phyloP scores from a whole-genome alignment of 495 filamentous ascomycete genomes.

The Xylaria nigripes region DNA sequence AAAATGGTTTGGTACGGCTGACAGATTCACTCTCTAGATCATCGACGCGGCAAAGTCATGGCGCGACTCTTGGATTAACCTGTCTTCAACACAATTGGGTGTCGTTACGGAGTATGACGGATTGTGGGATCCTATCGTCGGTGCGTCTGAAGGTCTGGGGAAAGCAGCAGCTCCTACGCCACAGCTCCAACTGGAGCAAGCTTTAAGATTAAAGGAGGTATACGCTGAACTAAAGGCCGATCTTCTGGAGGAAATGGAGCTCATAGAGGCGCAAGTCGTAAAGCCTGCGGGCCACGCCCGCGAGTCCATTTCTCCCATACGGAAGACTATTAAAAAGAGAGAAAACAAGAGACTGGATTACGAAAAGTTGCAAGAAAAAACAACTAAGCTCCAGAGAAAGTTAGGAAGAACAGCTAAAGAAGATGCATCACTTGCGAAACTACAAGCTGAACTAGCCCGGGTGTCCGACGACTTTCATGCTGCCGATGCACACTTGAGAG shows the following conservation, averaged over 20 bases:
- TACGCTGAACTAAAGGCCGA: slow-evolving; percentile 72
- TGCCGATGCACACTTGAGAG: slow-evolving; percentile 73
- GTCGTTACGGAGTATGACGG: slow-evolving; percentile 64
- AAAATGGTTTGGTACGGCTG: neutral
- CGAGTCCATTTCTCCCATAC: slow-evolving; percentile 62
- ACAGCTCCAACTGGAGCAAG: slow-evolving; percentile 53
- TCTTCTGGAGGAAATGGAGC: slow-evolving; percentile 61
- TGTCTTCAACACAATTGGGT: slow-evolving; percentile 63
- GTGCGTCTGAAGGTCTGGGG: slow-evolving; percentile 44
- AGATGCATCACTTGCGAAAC: slow-evolving; percentile 64
- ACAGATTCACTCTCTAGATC: slow-evolving; percentile 45
- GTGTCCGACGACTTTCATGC: slow-evolving; percentile 69
- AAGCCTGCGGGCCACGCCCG: slow-evolving; percentile 65
- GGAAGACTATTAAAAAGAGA: slow-evolving; percentile 87
- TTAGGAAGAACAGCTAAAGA: slow-evolving; percentile 66
- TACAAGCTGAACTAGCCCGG: slow-evolving; percentile 64
- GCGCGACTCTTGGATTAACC: slow-evolving; percentile 76
- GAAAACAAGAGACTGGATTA: slow-evolving; percentile 87
- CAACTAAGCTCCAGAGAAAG: slow-evolving; percentile 65
- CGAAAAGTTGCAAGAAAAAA: slow-evolving; percentile 69
- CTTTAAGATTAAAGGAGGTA: slow-evolving; percentile 55
- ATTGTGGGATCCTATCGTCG: slow-evolving; percentile 76
- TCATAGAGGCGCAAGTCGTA: slow-evolving; percentile 66
- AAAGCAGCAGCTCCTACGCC: slow-evolving; percentile 56
- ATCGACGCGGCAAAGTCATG: slow-evolving; percentile 72